These are phyloP conservation scores for Eutypella sp. DNA, from an alignment of 2,329 filamentous ascomycete species.

Conservation along the genomic window DNA sequence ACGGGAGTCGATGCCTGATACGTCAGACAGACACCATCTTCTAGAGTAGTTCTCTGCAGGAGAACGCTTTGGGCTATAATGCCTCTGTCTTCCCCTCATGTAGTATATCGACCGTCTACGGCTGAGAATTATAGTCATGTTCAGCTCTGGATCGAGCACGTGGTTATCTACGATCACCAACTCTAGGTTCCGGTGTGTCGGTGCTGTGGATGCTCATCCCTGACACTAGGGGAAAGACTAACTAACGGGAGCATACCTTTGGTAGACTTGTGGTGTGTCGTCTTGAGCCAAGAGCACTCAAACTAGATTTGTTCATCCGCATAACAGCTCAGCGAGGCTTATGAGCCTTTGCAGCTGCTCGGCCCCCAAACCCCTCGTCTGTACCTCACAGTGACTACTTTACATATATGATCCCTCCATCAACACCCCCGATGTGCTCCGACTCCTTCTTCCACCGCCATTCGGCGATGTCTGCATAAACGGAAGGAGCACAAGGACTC, in stretches of 20 bases:
- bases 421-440: too few relatives aligned
- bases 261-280: not conserved
- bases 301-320: too few relatives aligned
- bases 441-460: not conserved
- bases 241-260: not conserved
- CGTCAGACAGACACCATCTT: not conserved
- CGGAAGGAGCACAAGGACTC: not conserved
- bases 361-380: not conserved
- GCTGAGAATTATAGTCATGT: not conserved
- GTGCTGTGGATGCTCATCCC: not conserved
- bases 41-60: not conserved
- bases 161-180: not conserved
- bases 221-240: not conserved
- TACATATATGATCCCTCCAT: not conserved
- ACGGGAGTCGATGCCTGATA: not conserved
- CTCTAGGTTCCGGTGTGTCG: not conserved
- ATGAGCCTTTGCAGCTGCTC: too few relatives aligned
- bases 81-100: not conserved
- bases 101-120: not conserved
- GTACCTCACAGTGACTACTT: not conserved
- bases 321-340: too few relatives aligned
- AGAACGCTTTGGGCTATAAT: not conserved
- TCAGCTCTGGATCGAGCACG: not conserved
- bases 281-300: not conserved
- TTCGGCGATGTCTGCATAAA: not conserved